Evolutionary conservation across 768 basidiomycete species (phyloP).

Genomic region (Rhodotorula graminis): DNA sequence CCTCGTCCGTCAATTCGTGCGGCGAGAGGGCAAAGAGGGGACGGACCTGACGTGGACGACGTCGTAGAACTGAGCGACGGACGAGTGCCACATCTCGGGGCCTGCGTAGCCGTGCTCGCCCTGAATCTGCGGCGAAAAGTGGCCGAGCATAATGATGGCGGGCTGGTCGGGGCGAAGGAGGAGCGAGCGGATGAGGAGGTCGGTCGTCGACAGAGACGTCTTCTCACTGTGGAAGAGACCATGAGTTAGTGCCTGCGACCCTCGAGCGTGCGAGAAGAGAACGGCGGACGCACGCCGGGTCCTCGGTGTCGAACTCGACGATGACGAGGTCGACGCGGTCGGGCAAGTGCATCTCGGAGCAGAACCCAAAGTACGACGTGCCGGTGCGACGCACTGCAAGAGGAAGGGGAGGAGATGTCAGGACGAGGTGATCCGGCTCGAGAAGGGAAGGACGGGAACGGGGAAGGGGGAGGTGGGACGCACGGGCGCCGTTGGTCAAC

Average conservation of each 20-base stretch:
- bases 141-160: slow-evolving; percentile 88
- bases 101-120: slow-evolving; percentile 75
- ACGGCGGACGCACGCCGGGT: slow-evolving; percentile 69
- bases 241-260: neutral
- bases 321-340: slow-evolving; percentile 92
- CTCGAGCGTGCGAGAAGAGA: neutral
- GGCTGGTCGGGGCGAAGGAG: slow-evolving; percentile 85
- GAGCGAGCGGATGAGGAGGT: slow-evolving; percentile 84
- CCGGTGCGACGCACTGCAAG: slow-evolving; percentile 69
- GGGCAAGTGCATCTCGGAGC: slow-evolving; percentile 85
- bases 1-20: neutral
- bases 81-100: slow-evolving; percentile 80
- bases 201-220: slow-evolving; percentile 73
- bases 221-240: slow-evolving; percentile 55
- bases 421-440: too few species aligned
- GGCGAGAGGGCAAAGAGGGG: accelerated
- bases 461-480: slow-evolving; percentile 8
- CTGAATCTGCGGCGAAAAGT: slow-evolving; percentile 84
- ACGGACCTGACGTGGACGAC: slow-evolving; percentile 76
- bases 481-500: slow-evolving; percentile 82
- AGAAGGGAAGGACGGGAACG: neutral
- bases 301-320: slow-evolving; percentile 88
- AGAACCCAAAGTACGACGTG: slow-evolving; percentile 92
- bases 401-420: neutral
- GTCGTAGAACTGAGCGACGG: slow-evolving; percentile 96